phyloP scores from a whole-genome alignment of 1,284 basidiomycete genomes.

The Austroboletus novae-zelandiae region DNA sequence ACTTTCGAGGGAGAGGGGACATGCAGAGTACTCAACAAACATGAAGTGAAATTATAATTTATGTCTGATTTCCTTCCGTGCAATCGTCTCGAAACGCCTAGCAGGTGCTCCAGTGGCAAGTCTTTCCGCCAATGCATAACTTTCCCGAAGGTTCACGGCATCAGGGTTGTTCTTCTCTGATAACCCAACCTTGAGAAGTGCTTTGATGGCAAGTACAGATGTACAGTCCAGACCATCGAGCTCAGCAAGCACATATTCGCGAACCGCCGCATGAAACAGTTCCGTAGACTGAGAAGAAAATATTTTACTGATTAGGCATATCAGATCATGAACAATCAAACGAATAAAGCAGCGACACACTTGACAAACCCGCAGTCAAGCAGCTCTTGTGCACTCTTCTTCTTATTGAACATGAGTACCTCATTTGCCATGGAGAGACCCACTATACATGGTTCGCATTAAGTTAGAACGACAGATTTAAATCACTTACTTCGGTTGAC shows the following conservation, averaged over 20 bases:
- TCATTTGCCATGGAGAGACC: conserved; percentile 67
- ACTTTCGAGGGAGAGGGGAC: too few relatives aligned
- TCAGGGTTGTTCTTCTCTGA: conserved; percentile 65
- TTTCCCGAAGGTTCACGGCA: conserved; percentile 64
- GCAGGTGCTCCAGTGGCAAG: conserved; percentile 57
- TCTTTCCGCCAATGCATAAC: conserved; percentile 63
- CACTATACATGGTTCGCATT: conserved; percentile 41
- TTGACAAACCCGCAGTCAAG: conserved; percentile 65
- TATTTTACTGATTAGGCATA: conserved; percentile 47
- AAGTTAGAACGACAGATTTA: not conserved
- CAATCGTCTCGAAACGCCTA: conserved; percentile 53
- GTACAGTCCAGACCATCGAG: conserved; percentile 53
- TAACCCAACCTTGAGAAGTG: conserved; percentile 52
- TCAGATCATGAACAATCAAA: conserved; percentile 1
- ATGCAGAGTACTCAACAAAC: too few relatives aligned
- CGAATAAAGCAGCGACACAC: conserved; percentile 35
- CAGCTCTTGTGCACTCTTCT: conserved; percentile 58
- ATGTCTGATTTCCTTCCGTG: conserved; percentile 62
- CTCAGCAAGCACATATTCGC: conserved; percentile 47
- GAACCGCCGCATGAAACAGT: conserved; percentile 53
- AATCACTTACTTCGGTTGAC: conserved; percentile 52
- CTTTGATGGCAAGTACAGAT: conserved; percentile 53
- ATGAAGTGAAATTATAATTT: conserved; percentile 41
- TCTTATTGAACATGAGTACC: conserved; percentile 65
- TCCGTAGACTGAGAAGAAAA: conserved; percentile 53